Evolutionary conservation across 768 basidiomycete species (phyloP), one percentile per base, ranked within the genome.

Genomic region (Trametes elegans): DNA sequence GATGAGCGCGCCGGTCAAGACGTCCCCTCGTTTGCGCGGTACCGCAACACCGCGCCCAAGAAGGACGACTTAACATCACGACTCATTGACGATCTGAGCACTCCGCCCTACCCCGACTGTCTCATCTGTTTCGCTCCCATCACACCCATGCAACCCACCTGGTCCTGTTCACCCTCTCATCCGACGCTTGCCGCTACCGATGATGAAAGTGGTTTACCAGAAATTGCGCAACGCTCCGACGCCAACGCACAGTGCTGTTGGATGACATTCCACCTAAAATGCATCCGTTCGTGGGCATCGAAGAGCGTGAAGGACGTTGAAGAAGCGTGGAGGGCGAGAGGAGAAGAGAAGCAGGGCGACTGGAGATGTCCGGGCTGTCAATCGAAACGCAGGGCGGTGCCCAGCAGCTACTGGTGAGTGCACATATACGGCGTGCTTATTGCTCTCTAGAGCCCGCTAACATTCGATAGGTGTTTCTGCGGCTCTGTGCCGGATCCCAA

Each of bases 341-440:
- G 89, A 7, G 85, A 89, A 62, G 76, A 81, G 10, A 75, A 78
- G 50, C 74, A 72, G 13, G 93, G 88, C 0, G 85, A 91, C 65
- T 98, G 96, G 96, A 77, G 87, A 48, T 98, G 96, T 69, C 96
- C 96, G 0, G 93, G 91, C 0, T 98, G 96, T 73, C 93, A 95
- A 64, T 82, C 84, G 1, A 85, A 84, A 53, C 76, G 94, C n/a
- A 78, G 78, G 43, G 70, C 70, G 1, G 80, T 87, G 1, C 90
- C 91, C 0, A 76, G 73, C 2, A 75, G 76, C 3, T 92, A 93
- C 65, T 78, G 78, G 87, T 88, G 64, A 42, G 51, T 54, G 35
- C 21, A 19, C 24, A 10, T 11, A 16, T 24, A 32, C 28, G 18
- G 13, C 18, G 1, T 23, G n/a, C 31, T 8, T 52, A 21, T 42